A percentile compares a stretch with the other conserved stretches of the same genome.
phyloP scores from a whole-genome alignment of 164 flowering plant species.

The Protea cynaroides region DNA sequence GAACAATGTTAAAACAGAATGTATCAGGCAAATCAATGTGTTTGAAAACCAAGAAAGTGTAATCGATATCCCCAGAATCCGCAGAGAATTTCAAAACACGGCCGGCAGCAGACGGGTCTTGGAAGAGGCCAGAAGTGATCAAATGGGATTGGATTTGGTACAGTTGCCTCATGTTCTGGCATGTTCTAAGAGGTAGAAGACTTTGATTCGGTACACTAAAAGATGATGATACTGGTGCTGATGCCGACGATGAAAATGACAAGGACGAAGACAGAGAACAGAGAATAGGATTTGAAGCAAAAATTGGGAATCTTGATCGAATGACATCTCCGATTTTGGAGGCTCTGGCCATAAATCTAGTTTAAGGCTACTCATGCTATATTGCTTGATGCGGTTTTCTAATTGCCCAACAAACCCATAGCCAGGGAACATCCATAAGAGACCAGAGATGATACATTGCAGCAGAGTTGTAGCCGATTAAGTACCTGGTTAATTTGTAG shows the following conservation, averaged over 20 bases:
- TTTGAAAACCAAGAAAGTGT: conserved; percentile 36
- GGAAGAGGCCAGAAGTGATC: conserved; percentile 38
- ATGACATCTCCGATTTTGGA: too few relatives aligned
- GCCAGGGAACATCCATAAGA: too few relatives aligned
- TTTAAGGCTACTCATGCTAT: too few relatives aligned
- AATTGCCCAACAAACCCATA: too few relatives aligned
- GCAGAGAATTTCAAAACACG: conserved; percentile 35
- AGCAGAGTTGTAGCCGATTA: too few relatives aligned
- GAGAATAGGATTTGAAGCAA: too few relatives aligned
- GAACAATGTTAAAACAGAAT: conserved; percentile 46
- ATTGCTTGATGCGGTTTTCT: too few relatives aligned
- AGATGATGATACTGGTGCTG: conserved; percentile 2
- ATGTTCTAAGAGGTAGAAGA: conserved; percentile 23
- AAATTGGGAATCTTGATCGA: too few relatives aligned
- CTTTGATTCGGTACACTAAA: not conserved
- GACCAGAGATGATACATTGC: too few relatives aligned
- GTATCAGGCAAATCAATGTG: conserved; percentile 29
- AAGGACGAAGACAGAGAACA: not conserved
- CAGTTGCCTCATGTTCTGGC: conserved; percentile 30
- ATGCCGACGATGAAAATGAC: not conserved
- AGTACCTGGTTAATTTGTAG: too few relatives aligned
- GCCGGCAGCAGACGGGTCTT: conserved; percentile 35
- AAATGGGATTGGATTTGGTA: conserved; percentile 55
- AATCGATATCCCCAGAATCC: conserved; percentile 28
- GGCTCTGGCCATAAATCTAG: too few relatives aligned